Evolutionary conservation across 148 eudicot species (phyloP).

Genomic region (Chenopodium formosanum): DNA sequence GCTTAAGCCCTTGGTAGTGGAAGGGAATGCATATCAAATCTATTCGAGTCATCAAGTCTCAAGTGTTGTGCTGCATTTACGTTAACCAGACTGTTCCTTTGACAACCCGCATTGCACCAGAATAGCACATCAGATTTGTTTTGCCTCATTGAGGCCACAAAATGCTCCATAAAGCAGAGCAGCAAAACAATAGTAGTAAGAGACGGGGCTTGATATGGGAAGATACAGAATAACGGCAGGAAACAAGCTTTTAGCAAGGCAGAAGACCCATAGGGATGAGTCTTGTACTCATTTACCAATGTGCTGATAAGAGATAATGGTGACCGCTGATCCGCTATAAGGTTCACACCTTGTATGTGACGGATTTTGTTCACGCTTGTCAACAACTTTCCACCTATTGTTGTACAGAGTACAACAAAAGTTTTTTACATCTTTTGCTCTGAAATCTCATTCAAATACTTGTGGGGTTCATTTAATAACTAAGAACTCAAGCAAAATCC

Average conservation of each 20-base stretch:
- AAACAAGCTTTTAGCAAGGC: not conserved
- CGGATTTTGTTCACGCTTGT: not conserved
- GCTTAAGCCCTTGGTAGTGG: not conserved
- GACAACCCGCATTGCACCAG: slow-evolving; percentile 22
- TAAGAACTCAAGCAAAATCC: not conserved
- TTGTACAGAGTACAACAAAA: not conserved
- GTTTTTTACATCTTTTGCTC: not conserved
- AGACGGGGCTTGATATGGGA: not conserved
- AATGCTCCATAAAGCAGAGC: not conserved
- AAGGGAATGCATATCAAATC: no score
- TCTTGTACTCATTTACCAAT: not conserved
- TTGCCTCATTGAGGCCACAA: not conserved
- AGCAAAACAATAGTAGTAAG: not conserved
- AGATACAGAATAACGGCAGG: not conserved
- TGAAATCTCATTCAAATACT: not conserved
- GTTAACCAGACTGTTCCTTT: not conserved
- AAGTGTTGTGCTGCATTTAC: no score
- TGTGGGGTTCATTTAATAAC: not conserved
- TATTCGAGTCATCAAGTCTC: no score
- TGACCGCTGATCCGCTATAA: not conserved
- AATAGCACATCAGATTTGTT: not conserved
- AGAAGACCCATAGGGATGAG: not conserved
- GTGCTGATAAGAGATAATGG: not conserved
- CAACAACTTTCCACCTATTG: not conserved
- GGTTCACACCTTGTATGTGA: not conserved